These are phyloP conservation scores for Trichosporon ovoides DNA, from an alignment of 1,284 basidiomycete genomes.

Conservation along the genomic window DNA sequence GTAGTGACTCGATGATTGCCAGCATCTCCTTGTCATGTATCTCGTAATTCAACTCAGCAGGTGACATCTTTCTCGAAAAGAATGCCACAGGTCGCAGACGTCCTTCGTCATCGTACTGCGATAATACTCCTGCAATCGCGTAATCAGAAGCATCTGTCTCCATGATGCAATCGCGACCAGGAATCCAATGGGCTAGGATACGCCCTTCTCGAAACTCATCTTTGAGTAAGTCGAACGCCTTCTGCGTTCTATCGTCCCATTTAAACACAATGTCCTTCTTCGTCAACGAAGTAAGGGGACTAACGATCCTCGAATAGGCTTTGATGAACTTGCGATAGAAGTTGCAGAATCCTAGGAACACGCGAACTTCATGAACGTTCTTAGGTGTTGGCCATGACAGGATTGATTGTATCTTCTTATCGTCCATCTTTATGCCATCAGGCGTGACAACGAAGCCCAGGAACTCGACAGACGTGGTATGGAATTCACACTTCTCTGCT, in stretches of 20 bases:
- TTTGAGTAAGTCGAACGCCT: too few species aligned
- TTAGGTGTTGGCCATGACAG: conserved; percentile 22
- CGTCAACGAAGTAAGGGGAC: too few species aligned
- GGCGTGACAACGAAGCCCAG: conserved; percentile 24
- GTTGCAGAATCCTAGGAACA: conserved; percentile 48
- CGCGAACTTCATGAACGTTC: conserved; percentile 38
- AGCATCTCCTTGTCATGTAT: conserved; percentile 54
- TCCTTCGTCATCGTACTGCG: too few species aligned
- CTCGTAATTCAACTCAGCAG: conserved; percentile 46
- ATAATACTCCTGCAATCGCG: conserved; percentile 32
- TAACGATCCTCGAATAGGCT: too few species aligned
- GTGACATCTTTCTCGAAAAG: conserved; percentile 37
- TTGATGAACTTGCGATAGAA: conserved; percentile 50
- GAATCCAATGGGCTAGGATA: conserved; percentile 35
- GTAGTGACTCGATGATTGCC: conserved; percentile 50
- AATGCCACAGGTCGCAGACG: conserved; percentile 45
- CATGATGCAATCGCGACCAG: conserved; percentile 40
- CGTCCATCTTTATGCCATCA: conserved; percentile 47
- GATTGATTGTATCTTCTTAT: conserved; percentile 44
- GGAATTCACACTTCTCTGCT: neutral
- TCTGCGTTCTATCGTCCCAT: too few species aligned
- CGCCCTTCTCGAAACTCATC: too few species aligned
- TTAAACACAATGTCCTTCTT: too few species aligned
- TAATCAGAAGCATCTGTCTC: conserved; percentile 39
- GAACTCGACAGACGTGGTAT: conserved; percentile 11